Percentiles rank a stretch among this genome's conserved stretches.
Conservation (phyloP, 2,329 filamentous ascomycete species). For the Colletotrichum neosansevieriae region DNA sequence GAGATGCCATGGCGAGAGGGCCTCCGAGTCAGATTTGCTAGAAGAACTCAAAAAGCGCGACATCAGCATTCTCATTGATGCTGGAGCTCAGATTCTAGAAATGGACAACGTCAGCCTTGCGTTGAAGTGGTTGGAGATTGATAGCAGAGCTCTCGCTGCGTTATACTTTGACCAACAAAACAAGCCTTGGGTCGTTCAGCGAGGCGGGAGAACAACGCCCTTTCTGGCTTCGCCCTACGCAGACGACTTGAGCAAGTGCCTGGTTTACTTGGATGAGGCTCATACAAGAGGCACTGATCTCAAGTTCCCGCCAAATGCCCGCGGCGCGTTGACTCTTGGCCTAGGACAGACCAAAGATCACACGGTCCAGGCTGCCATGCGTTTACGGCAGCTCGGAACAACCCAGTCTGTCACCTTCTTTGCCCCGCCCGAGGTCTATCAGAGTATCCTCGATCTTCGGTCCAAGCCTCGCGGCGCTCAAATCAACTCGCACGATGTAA, state of each 20-base stretch:
- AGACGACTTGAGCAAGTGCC: slow-evolving; percentile 62
- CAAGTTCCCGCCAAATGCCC: slow-evolving; percentile 60
- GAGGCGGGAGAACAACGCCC: slow-evolving; percentile 51
- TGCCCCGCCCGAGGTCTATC: slow-evolving; percentile 70
- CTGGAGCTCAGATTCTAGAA: slow-evolving; percentile 73
- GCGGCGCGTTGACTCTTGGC: slow-evolving; percentile 67
- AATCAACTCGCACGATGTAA: slow-evolving; percentile 62
- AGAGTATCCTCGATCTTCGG: slow-evolving; percentile 66
- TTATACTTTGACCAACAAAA: slow-evolving; percentile 66
- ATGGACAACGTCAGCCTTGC: slow-evolving; percentile 66
- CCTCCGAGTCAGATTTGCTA: slow-evolving; percentile 59
- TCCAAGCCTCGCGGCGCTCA: slow-evolving; percentile 44
- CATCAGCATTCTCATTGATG: slow-evolving; percentile 71
- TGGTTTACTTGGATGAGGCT: slow-evolving; percentile 71
- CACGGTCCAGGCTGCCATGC: slow-evolving; percentile 75
- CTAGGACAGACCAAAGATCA: slow-evolving; percentile 70
- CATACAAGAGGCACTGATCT: slow-evolving; percentile 73
- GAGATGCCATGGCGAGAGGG: slow-evolving; percentile 45
- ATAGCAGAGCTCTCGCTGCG: slow-evolving; percentile 59
- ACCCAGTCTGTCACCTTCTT: slow-evolving; percentile 69
- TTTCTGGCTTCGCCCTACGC: slow-evolving; percentile 67
- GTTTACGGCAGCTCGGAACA: slow-evolving; percentile 67
- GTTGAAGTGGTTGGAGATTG: slow-evolving; percentile 61
- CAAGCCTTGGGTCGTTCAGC: slow-evolving; percentile 58
- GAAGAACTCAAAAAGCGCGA: slow-evolving; percentile 47